Percentiles rank a stretch among this genome's conserved stretches.
phyloP scores from a whole-genome alignment of 345 rosid genomes.

The Eucalyptus regnans region DNA sequence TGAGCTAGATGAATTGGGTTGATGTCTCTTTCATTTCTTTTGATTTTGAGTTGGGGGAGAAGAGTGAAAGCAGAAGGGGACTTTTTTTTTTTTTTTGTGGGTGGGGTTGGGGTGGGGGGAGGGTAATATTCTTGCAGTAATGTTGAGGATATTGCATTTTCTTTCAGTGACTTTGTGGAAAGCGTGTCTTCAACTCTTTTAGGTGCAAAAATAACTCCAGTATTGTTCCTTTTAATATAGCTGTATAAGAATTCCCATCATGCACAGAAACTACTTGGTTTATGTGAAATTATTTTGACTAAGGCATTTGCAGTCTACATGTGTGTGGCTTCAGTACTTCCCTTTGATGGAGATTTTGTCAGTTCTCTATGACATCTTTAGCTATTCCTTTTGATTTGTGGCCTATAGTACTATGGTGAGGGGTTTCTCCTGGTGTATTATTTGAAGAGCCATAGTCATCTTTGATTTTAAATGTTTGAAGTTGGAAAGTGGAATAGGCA shows the following conservation, averaged over 20 bases:
- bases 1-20: neutral
- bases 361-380: neutral
- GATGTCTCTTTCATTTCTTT: neutral
- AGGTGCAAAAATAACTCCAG: neutral
- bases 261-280: neutral
- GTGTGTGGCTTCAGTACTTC: neutral
- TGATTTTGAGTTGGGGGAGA: neutral
- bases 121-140: neutral
- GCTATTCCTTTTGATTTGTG: neutral
- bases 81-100: neutral
- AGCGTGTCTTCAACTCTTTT: neutral
- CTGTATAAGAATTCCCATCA: neutral
- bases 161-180: neutral
- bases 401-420: neutral
- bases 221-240: neutral
- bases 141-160: neutral
- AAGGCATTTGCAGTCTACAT: neutral
- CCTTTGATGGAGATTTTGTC: neutral
- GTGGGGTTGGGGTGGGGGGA: neutral
- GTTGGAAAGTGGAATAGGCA: neutral
- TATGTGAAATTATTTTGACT: neutral
- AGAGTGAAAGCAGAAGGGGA: neutral
- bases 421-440: neutral
- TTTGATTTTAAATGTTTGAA: neutral
- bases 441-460: neutral